Conservation (phyloP, 345 rosid species). For the Gossypium turneri region DNA sequence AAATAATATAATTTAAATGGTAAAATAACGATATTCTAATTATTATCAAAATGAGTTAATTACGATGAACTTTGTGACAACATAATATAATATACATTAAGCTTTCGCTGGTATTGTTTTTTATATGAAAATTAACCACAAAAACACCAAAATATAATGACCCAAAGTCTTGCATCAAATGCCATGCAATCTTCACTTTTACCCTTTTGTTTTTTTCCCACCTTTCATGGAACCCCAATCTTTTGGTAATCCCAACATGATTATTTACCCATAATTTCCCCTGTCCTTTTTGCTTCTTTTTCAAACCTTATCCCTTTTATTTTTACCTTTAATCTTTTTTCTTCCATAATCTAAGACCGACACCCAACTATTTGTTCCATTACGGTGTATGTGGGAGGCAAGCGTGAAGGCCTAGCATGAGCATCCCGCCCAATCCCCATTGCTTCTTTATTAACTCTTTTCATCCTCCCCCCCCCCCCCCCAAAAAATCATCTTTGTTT, state of each 20-base stretch:
- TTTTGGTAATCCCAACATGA: conserved; percentile 4
- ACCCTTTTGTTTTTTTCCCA: conserved; percentile 2
- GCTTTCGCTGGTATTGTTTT: neutral
- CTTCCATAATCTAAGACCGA: neutral
- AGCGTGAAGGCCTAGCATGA: conserved; percentile 20
- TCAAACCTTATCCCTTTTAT: conserved; percentile 21
- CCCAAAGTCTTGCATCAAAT: neutral
- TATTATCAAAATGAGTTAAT: too few relatives aligned
- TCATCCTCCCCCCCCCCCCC: neutral
- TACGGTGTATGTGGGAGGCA: conserved; percentile 19
- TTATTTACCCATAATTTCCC: neutral
- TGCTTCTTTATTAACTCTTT: neutral
- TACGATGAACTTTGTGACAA: too few relatives aligned
- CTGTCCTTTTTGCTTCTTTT: neutral
- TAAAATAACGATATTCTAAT: too few relatives aligned
- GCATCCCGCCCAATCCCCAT: neutral
- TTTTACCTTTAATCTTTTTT: too few relatives aligned
- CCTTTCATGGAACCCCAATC: neutral
- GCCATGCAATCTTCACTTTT: neutral
- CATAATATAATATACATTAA: too few relatives aligned
- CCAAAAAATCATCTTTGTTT: conserved; percentile 24
- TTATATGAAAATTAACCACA: neutral
- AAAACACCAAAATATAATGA: neutral
- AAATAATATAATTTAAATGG: too few relatives aligned
- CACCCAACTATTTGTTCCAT: neutral